Evolutionary conservation across 208 protist genomes (phyloP).

Genomic region (Leishmania amazonensis): DNA sequence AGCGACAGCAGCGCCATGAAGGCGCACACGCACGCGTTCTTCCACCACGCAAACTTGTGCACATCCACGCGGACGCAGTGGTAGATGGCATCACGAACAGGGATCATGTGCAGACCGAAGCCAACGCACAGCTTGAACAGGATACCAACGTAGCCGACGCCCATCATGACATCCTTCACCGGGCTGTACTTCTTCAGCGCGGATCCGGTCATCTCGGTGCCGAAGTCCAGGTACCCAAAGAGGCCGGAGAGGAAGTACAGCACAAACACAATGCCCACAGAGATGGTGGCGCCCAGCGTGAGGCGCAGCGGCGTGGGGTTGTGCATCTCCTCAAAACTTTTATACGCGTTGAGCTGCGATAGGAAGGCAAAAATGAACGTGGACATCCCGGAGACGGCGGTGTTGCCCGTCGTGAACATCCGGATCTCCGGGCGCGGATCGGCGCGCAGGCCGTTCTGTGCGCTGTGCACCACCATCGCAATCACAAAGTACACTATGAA

Average conservation of each 20-base stretch:
- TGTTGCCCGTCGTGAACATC: conserved; percentile 52
- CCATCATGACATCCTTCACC: conserved; percentile 48
- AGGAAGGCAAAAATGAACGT: conserved; percentile 77
- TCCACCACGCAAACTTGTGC: conserved; percentile 48
- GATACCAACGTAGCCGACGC: conserved; percentile 54
- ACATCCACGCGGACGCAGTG: conserved; percentile 48
- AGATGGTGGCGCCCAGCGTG: conserved; percentile 39
- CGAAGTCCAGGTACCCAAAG: conserved; percentile 86
- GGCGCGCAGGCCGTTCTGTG: conserved; percentile 35
- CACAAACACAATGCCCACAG: conserved; percentile 48
- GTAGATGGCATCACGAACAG: conserved; percentile 64
- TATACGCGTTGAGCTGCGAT: conserved; percentile 72
- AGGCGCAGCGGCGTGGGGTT: conserved; percentile 55
- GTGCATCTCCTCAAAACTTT: conserved; percentile 69
- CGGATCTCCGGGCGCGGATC: conserved; percentile 41
- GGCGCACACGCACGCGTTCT: conserved; percentile 46
- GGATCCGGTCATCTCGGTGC: conserved; percentile 34
- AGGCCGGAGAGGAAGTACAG: conserved; percentile 84
- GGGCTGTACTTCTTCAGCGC: conserved; percentile 72
- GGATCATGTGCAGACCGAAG: conserved; percentile 68
- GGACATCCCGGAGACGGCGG: conserved; percentile 52
- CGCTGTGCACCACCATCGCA: conserved; percentile 59
- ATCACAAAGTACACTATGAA: conserved; percentile 80
- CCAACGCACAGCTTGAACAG: conserved; percentile 79
- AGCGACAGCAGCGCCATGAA: conserved; percentile 41